phyloP scores from a whole-genome alignment of 305 asterid species.

The Solanum hybrid region DNA sequence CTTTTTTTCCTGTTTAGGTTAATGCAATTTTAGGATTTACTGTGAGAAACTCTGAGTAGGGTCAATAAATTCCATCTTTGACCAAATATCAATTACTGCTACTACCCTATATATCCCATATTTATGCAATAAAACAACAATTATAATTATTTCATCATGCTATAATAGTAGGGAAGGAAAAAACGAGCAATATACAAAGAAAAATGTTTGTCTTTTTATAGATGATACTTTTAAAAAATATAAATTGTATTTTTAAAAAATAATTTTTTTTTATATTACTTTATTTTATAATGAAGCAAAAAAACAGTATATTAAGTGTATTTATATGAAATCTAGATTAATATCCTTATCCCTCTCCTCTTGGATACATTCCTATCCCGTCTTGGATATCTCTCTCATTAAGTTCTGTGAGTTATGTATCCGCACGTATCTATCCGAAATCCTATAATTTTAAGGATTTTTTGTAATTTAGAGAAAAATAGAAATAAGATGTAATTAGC shows the following conservation, averaged over 20 bases:
- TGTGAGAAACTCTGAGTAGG: not conserved
- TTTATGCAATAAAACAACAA: not conserved
- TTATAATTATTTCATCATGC: not conserved
- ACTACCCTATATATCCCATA: not conserved
- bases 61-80: not conserved
- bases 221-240: too few species aligned
- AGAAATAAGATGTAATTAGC: not conserved
- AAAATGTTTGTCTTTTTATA: too few species aligned
- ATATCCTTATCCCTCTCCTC: not conserved
- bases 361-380: too few species aligned
- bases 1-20: not conserved
- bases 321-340: too few species aligned
- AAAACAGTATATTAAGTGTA: too few species aligned
- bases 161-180: not conserved
- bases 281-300: too few species aligned
- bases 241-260: too few species aligned
- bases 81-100: not conserved
- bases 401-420: not conserved
- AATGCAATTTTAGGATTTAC: not conserved
- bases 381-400: not conserved
- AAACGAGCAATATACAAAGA: too few species aligned
- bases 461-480: too few species aligned
- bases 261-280: too few species aligned
- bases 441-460: not conserved
- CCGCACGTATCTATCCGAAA: too few species aligned